Evolutionary conservation across 2,329 filamentous ascomycete species (phyloP), one percentile per base, ranked within the genome.

Genomic region (Pseudocercospora macadamiae): DNA sequence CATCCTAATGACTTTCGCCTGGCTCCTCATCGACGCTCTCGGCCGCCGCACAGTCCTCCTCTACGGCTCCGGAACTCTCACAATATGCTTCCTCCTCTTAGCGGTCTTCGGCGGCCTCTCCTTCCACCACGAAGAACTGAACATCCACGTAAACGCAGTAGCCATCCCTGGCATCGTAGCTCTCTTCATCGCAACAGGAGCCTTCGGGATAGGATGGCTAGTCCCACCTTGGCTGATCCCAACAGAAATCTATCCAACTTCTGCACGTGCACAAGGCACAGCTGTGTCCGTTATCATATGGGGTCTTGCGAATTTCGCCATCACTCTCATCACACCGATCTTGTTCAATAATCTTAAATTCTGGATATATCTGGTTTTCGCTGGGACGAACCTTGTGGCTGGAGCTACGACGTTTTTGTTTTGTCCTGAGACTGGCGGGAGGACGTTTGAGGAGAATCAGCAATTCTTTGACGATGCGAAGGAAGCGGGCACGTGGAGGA

Each of bases 121-220:
- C 1, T 70, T 75, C 55, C 74, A 81, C 57, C 57, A 72, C 0
- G 67, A 73, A 2, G 64, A 72, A 14, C 62, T 78, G 14, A 55
- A 71, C 25, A 74, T 82, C 32, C 74, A 77, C 3, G 57, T 73
- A 7, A 68, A 80, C 21, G 70, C 74, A 7, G 74, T 80, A 4
- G 80, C 81, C 14, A 76, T 84, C 34, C 75, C 80, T 1, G 82
- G 83, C 3, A 80, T 80, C 10, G 65, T 84, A 3, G 74, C 76
- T 1, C 76, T 86, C 14, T 85, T 82, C 75, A 68, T 84, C 55
- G 81, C 84, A 2, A 89, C 84, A 0, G 83, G 82, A 6, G 81
- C 82, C 16, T 86, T 86, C 59, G 84, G 84, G 3, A 83, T 86
- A 44, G 82, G 82, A 21, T 86, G 83, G 84, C 75, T 86, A 2